Base-by-base conservation (phyloP, 2,329 filamentous ascomycete genomes). In the Aspergillus udagawae region DNA sequence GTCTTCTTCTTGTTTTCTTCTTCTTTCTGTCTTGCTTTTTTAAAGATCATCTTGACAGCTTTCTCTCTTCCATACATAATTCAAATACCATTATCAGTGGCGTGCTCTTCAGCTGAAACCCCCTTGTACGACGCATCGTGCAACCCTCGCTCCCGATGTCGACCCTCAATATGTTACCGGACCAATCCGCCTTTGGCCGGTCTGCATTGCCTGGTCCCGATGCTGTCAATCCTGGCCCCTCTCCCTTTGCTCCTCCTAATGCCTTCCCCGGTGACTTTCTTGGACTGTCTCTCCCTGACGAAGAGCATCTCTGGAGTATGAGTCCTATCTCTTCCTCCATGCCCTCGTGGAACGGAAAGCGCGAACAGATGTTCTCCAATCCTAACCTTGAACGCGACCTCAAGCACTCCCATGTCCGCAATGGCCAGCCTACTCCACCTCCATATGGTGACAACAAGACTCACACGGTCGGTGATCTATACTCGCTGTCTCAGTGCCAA, bases 371-470 rank as follows among this genome's bases (percentile, higher is more conserved):
- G 14, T 70, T 71, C 50, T 54, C 64, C n/a, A 62, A 60, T 49
- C 61, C 68, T 12, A 59, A 60, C 4, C 52, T 73, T 21, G 69
- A 70, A 45, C 67, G 67, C 44, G 69, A 70, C 48, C 60, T 72
- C 14, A 73, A 70, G 52, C 69, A 71, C 53, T 59, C 70, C 25
- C 72, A 69, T n/a, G 68, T 74, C n/a, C 67, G 70, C 44, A 73
- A 75, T 53, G 73, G 73, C 20, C 73, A 74, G 35, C 71, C 72
- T 8, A 75, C 73, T 2, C 73, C 73, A 3, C 73, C 73, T 0
- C 70, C 69, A 5, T 71, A 67, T 25, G 67, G 70, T 8, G 72
- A 75, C 21, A 59, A 64, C 38, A 62, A 47, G 44, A 14, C 49
- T 3, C 42, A 51, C 35, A 4, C 54, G 3, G 45, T 54, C 1